Base-by-base conservation (phyloP, 305 asterid genomes). In the Euphrasia arctica region DNA sequence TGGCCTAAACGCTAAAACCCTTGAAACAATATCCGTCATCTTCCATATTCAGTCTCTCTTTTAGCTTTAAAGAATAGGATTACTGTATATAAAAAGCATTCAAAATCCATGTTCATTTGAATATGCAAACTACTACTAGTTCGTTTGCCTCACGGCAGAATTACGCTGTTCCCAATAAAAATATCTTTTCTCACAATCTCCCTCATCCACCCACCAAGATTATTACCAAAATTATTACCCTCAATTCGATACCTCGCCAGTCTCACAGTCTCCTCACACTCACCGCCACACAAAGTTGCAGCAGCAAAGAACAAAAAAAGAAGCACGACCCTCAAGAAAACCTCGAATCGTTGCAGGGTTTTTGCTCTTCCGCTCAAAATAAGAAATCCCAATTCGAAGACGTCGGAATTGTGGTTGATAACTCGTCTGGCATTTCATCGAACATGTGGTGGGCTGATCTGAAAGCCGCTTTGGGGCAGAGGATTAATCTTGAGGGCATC, bases 381-480 rank as follows among this genome's bases (percentile, higher is more conserved):
- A 3, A 3, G 34, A 31, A 69, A 36, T 41, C 85, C 72, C 80
- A 66, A 48, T 68, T 64, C 2, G 54, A 11, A 28, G 81, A 75
- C 18, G 66, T 64, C 15, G 75, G 39, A 8, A 57, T 70, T 61
- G 85, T 29, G 58, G 66, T 47, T 42, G 64, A 36, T 34, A 65
- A 7, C 54, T 45, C 15, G 25, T 66, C 66, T 5, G 79, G 67
- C 68, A 73, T 80, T 78, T 72, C 74, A 11, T 70, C 90, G 81
- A 85, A 66, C 87, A 90, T 86, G 95, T 71, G 90, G 91, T 86
- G 96, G 95, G 71, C 81, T 12, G 84, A 85, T 42, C 70, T 88
- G 58, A 90, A 82, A 80, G 95, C 99, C 39, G 95, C 91, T 3
- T 55, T 93, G 45, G 99, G 99, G 15, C 97, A 90, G 78, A 82